Evolutionary conservation across 2,329 filamentous ascomycete species (phyloP).

Genomic region (Ustulina deusta): DNA sequence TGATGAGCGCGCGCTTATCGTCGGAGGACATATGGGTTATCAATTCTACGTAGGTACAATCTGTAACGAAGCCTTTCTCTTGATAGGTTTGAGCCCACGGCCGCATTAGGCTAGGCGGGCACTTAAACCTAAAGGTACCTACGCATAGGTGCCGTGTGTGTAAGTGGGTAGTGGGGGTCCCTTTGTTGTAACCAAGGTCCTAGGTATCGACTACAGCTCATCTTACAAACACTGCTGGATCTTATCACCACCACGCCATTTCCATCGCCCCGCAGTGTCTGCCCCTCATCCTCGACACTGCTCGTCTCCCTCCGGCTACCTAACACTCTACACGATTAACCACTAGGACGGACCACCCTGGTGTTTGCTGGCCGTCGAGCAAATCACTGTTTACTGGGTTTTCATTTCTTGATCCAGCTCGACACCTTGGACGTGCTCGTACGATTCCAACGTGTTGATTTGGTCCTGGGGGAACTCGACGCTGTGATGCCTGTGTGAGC

Average conservation of each 20-base stretch:
- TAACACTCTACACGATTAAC: not conserved
- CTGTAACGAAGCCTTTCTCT: no score
- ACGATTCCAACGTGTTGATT: slow-evolving; percentile 72
- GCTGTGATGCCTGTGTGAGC: slow-evolving; percentile 59
- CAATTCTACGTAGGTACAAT: no score
- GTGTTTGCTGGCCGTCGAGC: not conserved
- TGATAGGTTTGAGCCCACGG: no score
- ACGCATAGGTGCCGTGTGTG: no score
- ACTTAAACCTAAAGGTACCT: no score
- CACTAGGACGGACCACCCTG: not conserved
- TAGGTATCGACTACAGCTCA: no score
- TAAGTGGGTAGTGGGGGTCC: no score
- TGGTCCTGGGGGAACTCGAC: slow-evolving; percentile 77
- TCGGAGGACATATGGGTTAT: slow-evolving; percentile 16
- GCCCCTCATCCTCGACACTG: slow-evolving; percentile 32
- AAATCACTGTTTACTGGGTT: slow-evolving; percentile 70
- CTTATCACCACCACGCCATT: slow-evolving; percentile 10
- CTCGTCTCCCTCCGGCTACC: not conserved
- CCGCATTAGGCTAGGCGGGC: no score
- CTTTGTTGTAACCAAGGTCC: no score
- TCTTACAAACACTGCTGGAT: not conserved
- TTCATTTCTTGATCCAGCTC: slow-evolving; percentile 78
- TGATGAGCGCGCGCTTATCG: slow-evolving; percentile 21
- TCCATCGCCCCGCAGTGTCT: slow-evolving; percentile 32
- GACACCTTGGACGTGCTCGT: slow-evolving; percentile 78